Conservation (phyloP, 306 rosid genomes). For the Hylodesmum podocarpum region DNA sequence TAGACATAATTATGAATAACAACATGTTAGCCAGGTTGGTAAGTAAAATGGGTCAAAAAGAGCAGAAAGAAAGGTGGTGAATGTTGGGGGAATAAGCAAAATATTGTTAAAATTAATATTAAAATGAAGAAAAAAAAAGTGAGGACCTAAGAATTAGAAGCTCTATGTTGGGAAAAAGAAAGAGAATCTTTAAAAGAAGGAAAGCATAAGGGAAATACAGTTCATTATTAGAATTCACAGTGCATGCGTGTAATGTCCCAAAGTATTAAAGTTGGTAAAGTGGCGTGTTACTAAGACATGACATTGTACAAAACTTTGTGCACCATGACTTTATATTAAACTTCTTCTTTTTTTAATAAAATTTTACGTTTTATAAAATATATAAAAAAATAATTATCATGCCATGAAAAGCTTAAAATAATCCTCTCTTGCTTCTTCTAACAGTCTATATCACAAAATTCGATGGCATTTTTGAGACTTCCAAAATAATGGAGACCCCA, state of each 20-base stretch:
- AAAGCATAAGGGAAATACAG: slow-evolving; percentile 44
- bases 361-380: background rate
- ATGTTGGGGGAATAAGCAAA: slow-evolving; percentile 20
- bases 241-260: slow-evolving; percentile 51
- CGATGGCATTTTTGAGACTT: slow-evolving; percentile 29
- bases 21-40: slow-evolving; percentile 38
- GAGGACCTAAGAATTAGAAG: slow-evolving; percentile 43
- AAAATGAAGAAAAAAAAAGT: slow-evolving; percentile 18
- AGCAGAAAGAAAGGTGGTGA: slow-evolving; percentile 18
- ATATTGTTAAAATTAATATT: slow-evolving; percentile 28
- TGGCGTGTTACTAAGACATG: slow-evolving; percentile 20
- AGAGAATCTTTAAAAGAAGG: slow-evolving; percentile 69
- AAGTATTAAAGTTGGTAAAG: slow-evolving; percentile 38
- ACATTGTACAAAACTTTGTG: slow-evolving; percentile 26
- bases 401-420: slow-evolving; percentile 11
- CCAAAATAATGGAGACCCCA: slow-evolving; percentile 41
- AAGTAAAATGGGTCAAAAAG: slow-evolving; percentile 45
- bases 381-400: background rate
- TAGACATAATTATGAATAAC: slow-evolving; percentile 52
- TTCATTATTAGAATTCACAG: slow-evolving; percentile 43
- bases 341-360: background rate
- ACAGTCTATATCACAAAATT: slow-evolving; percentile 28
- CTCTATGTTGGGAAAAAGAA: slow-evolving; percentile 46
- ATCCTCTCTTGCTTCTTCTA: slow-evolving; percentile 20
- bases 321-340: background rate